Percentiles rank a stretch among this genome's conserved stretches.
Evolutionary conservation across 2,329 filamentous ascomycete genomes (phyloP).

Genomic region (Elsinoe fawcettii): DNA sequence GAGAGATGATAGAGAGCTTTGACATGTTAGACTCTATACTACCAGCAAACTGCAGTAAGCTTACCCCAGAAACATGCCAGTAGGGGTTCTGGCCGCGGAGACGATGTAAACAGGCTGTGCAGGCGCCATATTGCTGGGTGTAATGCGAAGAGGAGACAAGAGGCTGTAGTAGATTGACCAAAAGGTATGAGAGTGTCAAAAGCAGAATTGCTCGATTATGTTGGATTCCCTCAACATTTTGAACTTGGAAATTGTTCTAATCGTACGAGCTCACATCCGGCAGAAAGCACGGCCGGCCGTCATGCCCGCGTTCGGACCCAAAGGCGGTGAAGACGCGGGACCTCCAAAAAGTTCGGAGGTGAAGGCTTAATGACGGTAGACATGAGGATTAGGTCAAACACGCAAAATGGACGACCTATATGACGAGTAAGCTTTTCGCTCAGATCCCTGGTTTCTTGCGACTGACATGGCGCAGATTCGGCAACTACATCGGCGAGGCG

Average conservation of each 20-base stretch:
- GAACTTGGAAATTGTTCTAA: constrained; percentile 4
- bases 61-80: constrained; percentile 91
- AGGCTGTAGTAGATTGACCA: neutral
- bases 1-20: constrained; percentile 78
- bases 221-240: constrained; percentile 6
- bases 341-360: constrained; percentile 14
- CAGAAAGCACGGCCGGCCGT: constrained; percentile 10
- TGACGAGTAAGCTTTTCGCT: constrained; percentile 60
- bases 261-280: constrained; percentile 15
- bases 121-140: constrained; percentile 54
- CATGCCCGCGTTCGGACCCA: neutral
- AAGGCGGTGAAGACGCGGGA: constrained; percentile 9
- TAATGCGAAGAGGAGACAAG: neutral
- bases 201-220: constrained; percentile 1
- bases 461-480: constrained; percentile 57
- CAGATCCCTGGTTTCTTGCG: constrained; percentile 9
- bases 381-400: neutral
- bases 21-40: constrained; percentile 21
- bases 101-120: constrained; percentile 92
- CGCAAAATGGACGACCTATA: constrained; percentile 85
- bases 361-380: neutral
- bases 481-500: constrained; percentile 95
- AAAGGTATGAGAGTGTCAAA: neutral
- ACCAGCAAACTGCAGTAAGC: constrained; percentile 23
- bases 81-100: constrained; percentile 79